phyloP scores from a whole-genome alignment of 2,329 filamentous ascomycete genomes.

The Ophiostoma australiae region DNA sequence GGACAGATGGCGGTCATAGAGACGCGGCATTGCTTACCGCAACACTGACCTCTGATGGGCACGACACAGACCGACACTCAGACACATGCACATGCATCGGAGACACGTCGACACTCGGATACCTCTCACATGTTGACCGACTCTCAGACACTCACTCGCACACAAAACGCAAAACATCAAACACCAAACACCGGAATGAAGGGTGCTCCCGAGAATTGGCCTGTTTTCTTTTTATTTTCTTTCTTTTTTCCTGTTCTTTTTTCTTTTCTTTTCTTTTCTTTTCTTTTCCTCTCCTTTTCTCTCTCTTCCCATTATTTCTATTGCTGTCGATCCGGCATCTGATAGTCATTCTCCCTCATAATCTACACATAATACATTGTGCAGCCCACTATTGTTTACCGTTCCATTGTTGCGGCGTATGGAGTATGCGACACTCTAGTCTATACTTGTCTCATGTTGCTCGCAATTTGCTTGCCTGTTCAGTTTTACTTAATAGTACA shows the following conservation, averaged over 20 bases:
- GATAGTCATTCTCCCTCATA: not conserved
- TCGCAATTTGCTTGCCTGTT: not conserved
- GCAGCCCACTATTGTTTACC: not conserved
- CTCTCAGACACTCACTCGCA: not conserved
- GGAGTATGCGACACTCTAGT: not conserved
- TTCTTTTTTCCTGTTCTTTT: not conserved
- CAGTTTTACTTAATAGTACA: no score
- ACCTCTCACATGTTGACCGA: not conserved
- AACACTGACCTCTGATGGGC: not conserved
- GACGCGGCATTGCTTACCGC: not conserved
- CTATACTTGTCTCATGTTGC: conserved; percentile 6
- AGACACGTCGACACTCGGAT: not conserved
- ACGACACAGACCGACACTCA: not conserved
- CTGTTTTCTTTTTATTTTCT: not conserved
- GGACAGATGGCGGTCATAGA: no score
- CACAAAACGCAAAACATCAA: not conserved
- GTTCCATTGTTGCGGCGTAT: not conserved
- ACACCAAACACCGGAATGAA: not conserved
- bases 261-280: not conserved
- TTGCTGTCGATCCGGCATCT: not conserved
- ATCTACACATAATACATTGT: not conserved
- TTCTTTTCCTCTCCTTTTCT: not conserved
- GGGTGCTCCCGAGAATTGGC: not conserved
- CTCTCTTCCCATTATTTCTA: not conserved
- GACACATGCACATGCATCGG: not conserved